Percentiles rank a stretch among this genome's conserved stretches.
These are phyloP conservation scores for Cephalotrichum gorgonifer DNA, from an alignment of 2,329 filamentous ascomycete species.

Conservation along the genomic window DNA sequence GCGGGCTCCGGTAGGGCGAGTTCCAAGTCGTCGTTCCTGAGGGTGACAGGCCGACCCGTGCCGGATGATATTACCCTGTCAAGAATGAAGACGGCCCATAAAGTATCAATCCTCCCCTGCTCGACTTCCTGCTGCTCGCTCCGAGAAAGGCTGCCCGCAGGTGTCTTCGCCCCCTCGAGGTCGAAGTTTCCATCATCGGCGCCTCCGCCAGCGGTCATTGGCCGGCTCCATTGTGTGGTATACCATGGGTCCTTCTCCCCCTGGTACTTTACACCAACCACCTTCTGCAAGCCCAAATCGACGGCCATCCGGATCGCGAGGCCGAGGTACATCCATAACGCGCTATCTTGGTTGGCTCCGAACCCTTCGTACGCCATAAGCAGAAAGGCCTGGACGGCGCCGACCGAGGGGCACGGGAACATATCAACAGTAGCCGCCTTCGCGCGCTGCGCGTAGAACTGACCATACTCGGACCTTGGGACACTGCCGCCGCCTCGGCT, in stretches of 20 bases:
- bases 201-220: constrained; percentile 12
- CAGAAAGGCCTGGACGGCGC: constrained; percentile 73
- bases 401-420: constrained; percentile 72
- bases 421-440: constrained; percentile 76
- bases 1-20: constrained; percentile 52
- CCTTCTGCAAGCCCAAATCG: constrained; percentile 71
- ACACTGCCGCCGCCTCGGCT: constrained; percentile 37
- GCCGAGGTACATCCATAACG: constrained; percentile 87
- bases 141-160: constrained; percentile 19
- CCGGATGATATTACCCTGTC: constrained; percentile 83
- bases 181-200: constrained; percentile 31
- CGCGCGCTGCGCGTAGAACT: constrained; percentile 69
- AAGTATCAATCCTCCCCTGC: constrained; percentile 74
- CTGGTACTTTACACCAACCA: constrained; percentile 59
- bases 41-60: constrained; percentile 72
- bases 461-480: constrained; percentile 58
- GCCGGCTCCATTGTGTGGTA: constrained; percentile 29
- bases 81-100: constrained; percentile 84
- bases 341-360: constrained; percentile 78
- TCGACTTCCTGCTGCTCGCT: constrained; percentile 57
- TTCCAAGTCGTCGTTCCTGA: constrained; percentile 79
- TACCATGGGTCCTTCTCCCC: constrained; percentile 42
- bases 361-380: constrained; percentile 85
- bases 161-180: constrained; percentile 21
- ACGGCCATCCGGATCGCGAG: constrained; percentile 77